phyloP scores from a whole-genome alignment of 75 land plant genomes.

The Azolla pinnata region DNA sequence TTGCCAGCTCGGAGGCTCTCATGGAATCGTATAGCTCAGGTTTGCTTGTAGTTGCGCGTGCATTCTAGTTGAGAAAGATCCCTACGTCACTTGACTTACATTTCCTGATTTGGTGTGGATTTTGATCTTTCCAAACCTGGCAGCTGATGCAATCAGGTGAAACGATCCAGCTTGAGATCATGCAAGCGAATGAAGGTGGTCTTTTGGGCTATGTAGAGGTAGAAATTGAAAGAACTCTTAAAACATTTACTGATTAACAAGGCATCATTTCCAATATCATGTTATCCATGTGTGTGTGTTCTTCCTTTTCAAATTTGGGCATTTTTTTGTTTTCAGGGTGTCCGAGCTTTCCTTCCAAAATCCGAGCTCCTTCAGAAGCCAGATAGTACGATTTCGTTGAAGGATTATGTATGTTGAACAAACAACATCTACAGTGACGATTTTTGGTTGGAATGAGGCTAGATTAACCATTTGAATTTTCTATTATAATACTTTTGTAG shows the following conservation, averaged over 20 bases:
- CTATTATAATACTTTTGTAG: not conserved
- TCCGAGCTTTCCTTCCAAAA: slow-evolving; percentile 5
- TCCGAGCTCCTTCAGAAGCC: slow-evolving; percentile 3
- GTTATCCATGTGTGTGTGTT: not conserved
- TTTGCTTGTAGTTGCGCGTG: too few species aligned
- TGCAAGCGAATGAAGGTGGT: slow-evolving; percentile 1
- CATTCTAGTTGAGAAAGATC: not conserved
- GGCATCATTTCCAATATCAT: not conserved
- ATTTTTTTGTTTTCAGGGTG: not conserved
- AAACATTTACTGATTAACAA: not conserved
- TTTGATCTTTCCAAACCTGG: not conserved
- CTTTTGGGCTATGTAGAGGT: slow-evolving; percentile 6
- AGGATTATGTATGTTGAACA: slow-evolving; percentile 7
- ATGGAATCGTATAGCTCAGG: slow-evolving; percentile 2
- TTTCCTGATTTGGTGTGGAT: too few species aligned
- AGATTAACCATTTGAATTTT: too few species aligned
- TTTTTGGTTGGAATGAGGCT: not conserved
- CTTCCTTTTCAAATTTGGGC: not conserved
- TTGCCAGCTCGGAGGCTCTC: not conserved
- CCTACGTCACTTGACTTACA: not conserved
- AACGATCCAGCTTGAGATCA: slow-evolving; percentile 1
- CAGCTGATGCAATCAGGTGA: slow-evolving; percentile 4
- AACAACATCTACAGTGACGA: not conserved
- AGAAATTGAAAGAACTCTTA: not conserved
- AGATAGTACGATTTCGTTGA: not conserved